These are phyloP conservation scores for Polytrichum formosum DNA, from an alignment of 225 moss, liverwort and hornwort genomes.

Conservation along the genomic window DNA sequence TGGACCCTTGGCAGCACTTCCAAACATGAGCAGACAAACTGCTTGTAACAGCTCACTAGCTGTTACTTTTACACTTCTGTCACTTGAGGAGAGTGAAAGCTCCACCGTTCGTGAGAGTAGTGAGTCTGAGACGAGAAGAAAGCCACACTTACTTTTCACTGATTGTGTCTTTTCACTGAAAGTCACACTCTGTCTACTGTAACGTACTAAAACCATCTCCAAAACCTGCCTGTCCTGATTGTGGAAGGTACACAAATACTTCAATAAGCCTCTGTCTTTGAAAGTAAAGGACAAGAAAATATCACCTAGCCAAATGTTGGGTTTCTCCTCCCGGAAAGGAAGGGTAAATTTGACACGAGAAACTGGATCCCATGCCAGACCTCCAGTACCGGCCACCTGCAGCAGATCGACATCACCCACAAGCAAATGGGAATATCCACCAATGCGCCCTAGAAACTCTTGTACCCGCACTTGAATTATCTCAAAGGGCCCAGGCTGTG, in stretches of 20 bases:
- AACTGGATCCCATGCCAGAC: slow-evolving; percentile 85
- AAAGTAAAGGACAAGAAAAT: background rate
- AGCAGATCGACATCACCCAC: slow-evolving; percentile 69
- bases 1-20: slow-evolving; percentile 94
- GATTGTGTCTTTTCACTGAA: no score
- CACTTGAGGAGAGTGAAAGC: slow-evolving; percentile 84
- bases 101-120: slow-evolving; percentile 76
- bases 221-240: no score
- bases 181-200: no score
- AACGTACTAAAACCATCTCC: no score
- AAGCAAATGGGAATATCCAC: slow-evolving; percentile 72
- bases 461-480: slow-evolving; percentile 77
- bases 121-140: slow-evolving; percentile 43
- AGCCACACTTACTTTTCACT: background rate
- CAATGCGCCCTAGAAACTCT: slow-evolving; percentile 83
- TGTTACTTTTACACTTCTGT: slow-evolving; percentile 77
- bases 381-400: slow-evolving; percentile 75
- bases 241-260: no score
- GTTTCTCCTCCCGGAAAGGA: slow-evolving; percentile 79
- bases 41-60: slow-evolving; percentile 94
- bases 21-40: slow-evolving; percentile 91
- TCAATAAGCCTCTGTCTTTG: background rate
- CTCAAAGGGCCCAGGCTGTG: slow-evolving; percentile 74
- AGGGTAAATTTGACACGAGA: slow-evolving; percentile 77
- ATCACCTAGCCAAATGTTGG: slow-evolving; percentile 90